phyloP scores from a whole-genome alignment of 495 filamentous ascomycete species.

The Daldinia concentrica region DNA sequence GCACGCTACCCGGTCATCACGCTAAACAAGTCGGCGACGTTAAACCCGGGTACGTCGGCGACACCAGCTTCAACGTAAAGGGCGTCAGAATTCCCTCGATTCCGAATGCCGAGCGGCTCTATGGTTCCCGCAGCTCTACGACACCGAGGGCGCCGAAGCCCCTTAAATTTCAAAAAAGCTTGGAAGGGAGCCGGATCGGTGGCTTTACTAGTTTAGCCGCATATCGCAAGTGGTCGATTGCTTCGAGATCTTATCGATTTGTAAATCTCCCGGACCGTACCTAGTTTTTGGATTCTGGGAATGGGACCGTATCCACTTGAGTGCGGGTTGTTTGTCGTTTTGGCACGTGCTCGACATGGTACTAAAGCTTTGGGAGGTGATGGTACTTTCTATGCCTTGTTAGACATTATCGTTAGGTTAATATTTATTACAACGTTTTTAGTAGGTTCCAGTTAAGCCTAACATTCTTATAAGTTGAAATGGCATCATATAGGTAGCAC shows the following conservation, averaged over 20 bases:
- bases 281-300: conserved; percentile 6
- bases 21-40: background rate
- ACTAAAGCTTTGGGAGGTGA: background rate
- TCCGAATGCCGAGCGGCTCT: conserved; percentile 26
- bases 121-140: conserved; percentile 14
- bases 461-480: background rate
- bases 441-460: background rate
- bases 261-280: conserved; percentile 23
- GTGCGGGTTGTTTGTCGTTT: background rate
- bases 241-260: conserved; percentile 7
- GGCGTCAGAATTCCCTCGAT: background rate
- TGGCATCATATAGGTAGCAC: background rate
- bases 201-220: conserved; percentile 12
- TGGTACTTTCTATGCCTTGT: background rate
- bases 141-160: conserved; percentile 9
- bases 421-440: background rate
- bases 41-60: background rate
- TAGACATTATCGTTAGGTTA: background rate
- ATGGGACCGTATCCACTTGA: conserved; percentile 8
- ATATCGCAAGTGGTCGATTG: conserved; percentile 8
- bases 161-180: conserved; percentile 26
- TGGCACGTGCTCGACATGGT: background rate
- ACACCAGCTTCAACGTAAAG: background rate
- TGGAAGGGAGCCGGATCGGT: background rate
- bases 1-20: too few species aligned